Conservation (phyloP, 768 basidiomycete genomes). For the Antrodiella citrinella region DNA sequence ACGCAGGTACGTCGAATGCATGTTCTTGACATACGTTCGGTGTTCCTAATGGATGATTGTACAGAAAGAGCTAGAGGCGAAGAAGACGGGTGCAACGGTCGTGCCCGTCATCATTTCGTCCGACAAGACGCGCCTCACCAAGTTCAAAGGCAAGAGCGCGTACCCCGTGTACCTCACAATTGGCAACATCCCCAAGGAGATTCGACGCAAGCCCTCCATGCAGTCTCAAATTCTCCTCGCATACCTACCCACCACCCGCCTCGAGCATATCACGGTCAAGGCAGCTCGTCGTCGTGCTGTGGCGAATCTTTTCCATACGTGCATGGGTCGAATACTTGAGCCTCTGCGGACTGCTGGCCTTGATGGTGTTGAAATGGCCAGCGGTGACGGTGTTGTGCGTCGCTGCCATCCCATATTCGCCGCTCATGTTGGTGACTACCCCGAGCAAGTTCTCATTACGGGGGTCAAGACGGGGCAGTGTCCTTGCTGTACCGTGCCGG, state of each 20-base stretch:
- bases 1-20: too few species aligned
- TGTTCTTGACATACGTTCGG: too few species aligned
- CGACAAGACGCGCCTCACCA: conserved; percentile 23
- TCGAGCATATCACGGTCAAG: conserved; percentile 6
- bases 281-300: conserved; percentile 1
- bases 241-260: conserved; percentile 17
- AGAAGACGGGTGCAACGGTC: conserved; percentile 19
- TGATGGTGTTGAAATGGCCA: conserved; percentile 11
- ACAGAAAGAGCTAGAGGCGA: conserved; percentile 16
- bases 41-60: too few species aligned
- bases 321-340: conserved; percentile 10
- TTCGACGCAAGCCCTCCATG: conserved; percentile 11
- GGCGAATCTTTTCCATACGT: conserved; percentile 13
- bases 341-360: conserved; percentile 7
- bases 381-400: conserved; percentile 11
- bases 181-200: conserved; percentile 17
- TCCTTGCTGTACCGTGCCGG: conserved; percentile 1
- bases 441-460: conserved; percentile 17
- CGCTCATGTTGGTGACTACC: conserved; percentile 15
- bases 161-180: conserved; percentile 25
- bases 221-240: conserved; percentile 17
- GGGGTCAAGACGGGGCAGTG: conserved; percentile 6
- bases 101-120: conserved; percentile 24
- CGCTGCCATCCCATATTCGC: conserved; percentile 14
- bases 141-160: conserved; percentile 15